These are phyloP conservation scores for Neurospora tetraspora DNA, from an alignment of 495 filamentous ascomycete genomes.

Conservation along the genomic window DNA sequence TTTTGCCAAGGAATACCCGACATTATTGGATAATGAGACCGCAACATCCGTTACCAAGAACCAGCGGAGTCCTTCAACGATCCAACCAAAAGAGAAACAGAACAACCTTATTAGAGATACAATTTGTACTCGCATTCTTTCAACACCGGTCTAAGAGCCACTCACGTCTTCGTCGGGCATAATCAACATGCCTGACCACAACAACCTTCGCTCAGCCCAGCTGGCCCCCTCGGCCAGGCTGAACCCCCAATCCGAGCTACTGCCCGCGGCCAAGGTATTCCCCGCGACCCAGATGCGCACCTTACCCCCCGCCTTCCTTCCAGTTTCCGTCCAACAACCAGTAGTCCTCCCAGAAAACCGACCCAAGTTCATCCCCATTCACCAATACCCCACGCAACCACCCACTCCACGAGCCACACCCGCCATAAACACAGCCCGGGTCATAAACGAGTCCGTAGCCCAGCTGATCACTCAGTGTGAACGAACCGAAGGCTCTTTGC, in stretches of 20 bases:
- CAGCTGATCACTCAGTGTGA: background rate
- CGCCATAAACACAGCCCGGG: background rate
- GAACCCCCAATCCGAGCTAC: background rate
- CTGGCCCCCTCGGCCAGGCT: background rate
- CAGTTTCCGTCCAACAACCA: background rate
- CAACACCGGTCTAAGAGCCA: background rate
- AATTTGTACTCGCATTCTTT: background rate
- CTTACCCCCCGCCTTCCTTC: background rate
- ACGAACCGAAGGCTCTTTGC: background rate
- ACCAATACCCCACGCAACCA: background rate
- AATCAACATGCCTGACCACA: background rate
- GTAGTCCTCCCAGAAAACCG: background rate
- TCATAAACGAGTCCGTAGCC: background rate
- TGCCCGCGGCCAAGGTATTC: background rate
- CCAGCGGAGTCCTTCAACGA: background rate
- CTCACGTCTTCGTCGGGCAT: background rate
- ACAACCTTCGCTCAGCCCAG: background rate
- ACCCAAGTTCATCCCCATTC: background rate
- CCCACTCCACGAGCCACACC: background rate
- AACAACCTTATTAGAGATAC: background rate
- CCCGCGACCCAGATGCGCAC: background rate
- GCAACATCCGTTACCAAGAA: background rate
- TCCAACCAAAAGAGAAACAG: background rate
- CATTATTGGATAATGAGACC: background rate
- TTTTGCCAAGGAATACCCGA: background rate